A percentile compares a stretch with the other conserved stretches of the same genome.
Conservation (phyloP, 371 early-diverging fungal species). For the Aphelidium insulamus region DNA sequence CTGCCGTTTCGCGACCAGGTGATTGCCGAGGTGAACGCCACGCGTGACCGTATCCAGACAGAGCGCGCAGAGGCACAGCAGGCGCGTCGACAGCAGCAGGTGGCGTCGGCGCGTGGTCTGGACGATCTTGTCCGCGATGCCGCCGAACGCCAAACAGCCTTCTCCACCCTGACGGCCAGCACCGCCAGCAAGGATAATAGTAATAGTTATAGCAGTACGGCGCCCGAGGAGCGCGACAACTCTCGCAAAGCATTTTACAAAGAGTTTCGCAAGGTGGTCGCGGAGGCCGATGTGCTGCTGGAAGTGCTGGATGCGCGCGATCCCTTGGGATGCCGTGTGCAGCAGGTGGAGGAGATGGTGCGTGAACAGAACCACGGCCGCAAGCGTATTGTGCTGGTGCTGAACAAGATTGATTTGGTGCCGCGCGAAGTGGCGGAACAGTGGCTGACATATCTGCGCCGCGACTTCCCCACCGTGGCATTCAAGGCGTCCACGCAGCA, state of each 20-base stretch:
- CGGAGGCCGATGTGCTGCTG: conserved; percentile 87
- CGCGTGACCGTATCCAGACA: too few species aligned
- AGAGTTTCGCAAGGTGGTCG: conserved; percentile 87
- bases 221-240: too few species aligned
- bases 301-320: conserved; percentile 97
- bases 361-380: conserved; percentile 46
- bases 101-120: too few species aligned
- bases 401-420: conserved; percentile 96
- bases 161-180: too few species aligned
- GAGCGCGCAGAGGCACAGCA: too few species aligned
- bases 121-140: too few species aligned
- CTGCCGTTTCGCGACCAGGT: too few species aligned
- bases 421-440: conserved; percentile 68
- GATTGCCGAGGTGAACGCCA: too few species aligned
- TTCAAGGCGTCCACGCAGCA: conserved; percentile 91
- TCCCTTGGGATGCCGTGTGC: conserved; percentile 78
- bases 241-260: conserved; percentile 78
- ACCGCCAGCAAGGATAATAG: too few species aligned
- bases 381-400: conserved; percentile 84
- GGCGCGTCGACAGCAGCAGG: too few species aligned
- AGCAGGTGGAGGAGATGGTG: conserved; percentile 70
- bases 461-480: conserved; percentile 84
- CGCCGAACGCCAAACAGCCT: too few species aligned
- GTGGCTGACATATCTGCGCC: conserved; percentile 84
- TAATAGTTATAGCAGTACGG: too few species aligned